Percentiles rank a stretch among this genome's conserved stretches.
Conservation (phyloP, 805 yeast genomes). For the Cyberlindnera veronae region DNA sequence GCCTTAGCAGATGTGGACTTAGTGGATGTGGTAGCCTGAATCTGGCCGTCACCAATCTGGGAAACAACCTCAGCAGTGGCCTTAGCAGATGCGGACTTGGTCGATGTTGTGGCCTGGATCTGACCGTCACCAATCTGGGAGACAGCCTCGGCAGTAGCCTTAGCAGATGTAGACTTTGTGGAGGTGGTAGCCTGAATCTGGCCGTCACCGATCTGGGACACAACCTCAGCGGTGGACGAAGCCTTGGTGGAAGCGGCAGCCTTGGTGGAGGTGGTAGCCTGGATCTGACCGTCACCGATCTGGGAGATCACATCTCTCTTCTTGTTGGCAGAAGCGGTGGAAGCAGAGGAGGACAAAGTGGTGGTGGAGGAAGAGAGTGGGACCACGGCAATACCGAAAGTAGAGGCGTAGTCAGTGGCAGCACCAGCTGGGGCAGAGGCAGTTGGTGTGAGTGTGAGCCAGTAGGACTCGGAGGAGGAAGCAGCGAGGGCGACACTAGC, state of each 20-base stretch:
- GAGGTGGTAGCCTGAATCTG: slow-evolving; percentile 8
- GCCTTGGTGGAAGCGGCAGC: slow-evolving; percentile 26
- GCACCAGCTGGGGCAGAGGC: slow-evolving; percentile 35
- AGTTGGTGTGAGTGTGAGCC: slow-evolving; percentile 41
- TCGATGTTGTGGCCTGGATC: slow-evolving; percentile 29
- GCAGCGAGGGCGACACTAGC: slow-evolving; percentile 17
- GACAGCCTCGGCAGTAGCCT: slow-evolving; percentile 25
- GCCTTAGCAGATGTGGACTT: slow-evolving; percentile 24
- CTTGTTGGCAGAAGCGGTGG: slow-evolving; percentile 30
- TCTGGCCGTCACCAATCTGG: slow-evolving; percentile 31
- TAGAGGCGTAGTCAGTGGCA: slow-evolving; percentile 32
- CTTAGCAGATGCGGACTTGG: no score
- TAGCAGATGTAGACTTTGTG: slow-evolving; percentile 22
- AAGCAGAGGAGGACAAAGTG: slow-evolving; percentile 7
- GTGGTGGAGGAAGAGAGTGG: slow-evolving; percentile 29
- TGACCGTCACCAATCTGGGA: slow-evolving; percentile 30
- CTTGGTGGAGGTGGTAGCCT: slow-evolving; percentile 20
- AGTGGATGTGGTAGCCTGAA: slow-evolving; percentile 32
- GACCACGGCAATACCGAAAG: slow-evolving; percentile 41
- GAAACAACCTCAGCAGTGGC: slow-evolving; percentile 23
- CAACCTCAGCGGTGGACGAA: slow-evolving; percentile 2
- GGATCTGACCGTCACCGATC: slow-evolving; percentile 18
- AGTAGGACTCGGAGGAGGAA: slow-evolving; percentile 47
- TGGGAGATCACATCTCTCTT: slow-evolving; percentile 22
- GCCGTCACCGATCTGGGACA: slow-evolving; percentile 7